These are phyloP conservation scores for Fagopyrum homotropicum DNA, from an alignment of 148 eudicot species.

Conservation along the genomic window DNA sequence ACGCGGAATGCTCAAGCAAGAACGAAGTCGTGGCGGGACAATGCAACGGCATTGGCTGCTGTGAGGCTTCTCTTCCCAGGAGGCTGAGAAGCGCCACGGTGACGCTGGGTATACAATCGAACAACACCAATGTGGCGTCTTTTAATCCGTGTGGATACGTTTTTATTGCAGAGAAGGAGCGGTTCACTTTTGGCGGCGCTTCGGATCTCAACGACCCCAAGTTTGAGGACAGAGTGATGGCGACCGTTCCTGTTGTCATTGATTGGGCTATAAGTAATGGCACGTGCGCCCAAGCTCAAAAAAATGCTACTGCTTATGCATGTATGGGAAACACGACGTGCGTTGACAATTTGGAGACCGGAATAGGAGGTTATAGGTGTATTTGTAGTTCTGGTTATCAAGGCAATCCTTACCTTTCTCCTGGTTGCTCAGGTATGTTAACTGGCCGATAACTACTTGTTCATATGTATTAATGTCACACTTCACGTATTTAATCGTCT, in stretches of 20 bases:
- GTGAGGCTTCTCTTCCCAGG: not conserved
- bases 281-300: conserved; percentile 19
- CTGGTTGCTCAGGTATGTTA: conserved; percentile 26
- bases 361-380: conserved; percentile 25
- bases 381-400: conserved; percentile 21
- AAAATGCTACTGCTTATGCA: not conserved
- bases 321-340: conserved; percentile 24
- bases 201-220: conserved; percentile 10
- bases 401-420: conserved; percentile 31
- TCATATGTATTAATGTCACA: too few relatives aligned
- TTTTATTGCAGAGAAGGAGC: not conserved
- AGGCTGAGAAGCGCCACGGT: not conserved
- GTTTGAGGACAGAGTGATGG: not conserved
- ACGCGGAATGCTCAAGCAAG: not conserved
- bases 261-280: conserved; percentile 29
- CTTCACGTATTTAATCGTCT: too few relatives aligned
- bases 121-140: not conserved
- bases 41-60: not conserved
- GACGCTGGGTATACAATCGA: not conserved
- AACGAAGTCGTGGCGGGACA: not conserved
- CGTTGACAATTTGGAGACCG: not conserved
- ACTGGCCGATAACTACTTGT: too few relatives aligned
- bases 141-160: conserved; percentile 1
- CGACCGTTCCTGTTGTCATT: conserved; percentile 17
- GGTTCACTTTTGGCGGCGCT: not conserved